phyloP scores from a whole-genome alignment of 2,329 filamentous ascomycete genomes.

The Pseudogymnoascus sp. region DNA sequence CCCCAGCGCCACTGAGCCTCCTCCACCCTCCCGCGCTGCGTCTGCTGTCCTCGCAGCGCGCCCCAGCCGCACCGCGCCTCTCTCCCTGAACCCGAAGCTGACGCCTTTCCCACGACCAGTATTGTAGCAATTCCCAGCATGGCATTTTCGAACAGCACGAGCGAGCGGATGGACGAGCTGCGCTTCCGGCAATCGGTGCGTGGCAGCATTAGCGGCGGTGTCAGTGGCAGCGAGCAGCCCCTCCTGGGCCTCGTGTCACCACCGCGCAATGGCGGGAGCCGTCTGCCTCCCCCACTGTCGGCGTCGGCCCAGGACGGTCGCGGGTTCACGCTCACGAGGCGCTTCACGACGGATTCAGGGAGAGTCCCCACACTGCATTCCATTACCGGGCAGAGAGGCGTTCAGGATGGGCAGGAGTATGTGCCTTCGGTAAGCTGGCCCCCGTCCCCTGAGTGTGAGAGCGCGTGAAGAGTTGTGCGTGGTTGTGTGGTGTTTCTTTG shows the following conservation, averaged over 20 bases:
- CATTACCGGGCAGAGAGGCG: slow-evolving; percentile 24
- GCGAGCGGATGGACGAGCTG: slow-evolving; percentile 68
- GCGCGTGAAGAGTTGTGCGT: not conserved
- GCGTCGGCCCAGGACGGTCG: slow-evolving; percentile 58
- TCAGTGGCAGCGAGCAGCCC: slow-evolving; percentile 53
- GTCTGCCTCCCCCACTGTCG: slow-evolving; percentile 50
- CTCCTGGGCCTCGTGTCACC: slow-evolving; percentile 71
- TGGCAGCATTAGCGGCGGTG: not conserved
- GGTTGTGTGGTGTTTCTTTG: not conserved
- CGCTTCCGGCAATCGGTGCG: slow-evolving; percentile 50
- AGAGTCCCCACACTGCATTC: slow-evolving; percentile 66
- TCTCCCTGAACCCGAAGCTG: slow-evolving; percentile 14
- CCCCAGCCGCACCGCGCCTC: slow-evolving; percentile 16
- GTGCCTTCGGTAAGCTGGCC: slow-evolving; percentile 27
- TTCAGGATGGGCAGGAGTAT: slow-evolving; percentile 26
- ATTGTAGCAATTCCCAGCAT: slow-evolving; percentile 38
- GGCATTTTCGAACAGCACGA: slow-evolving; percentile 57
- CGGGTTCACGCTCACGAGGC: slow-evolving; percentile 66
- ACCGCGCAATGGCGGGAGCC: slow-evolving; percentile 58
- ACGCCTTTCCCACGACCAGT: slow-evolving; percentile 17
- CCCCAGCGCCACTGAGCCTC: not conserved
- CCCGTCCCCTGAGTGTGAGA: not conserved
- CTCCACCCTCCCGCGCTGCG: not conserved
- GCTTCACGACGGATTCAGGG: slow-evolving; percentile 89
- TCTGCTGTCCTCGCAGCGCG: slow-evolving; percentile 8